Evolutionary conservation across 2,329 filamentous ascomycete species (phyloP).

Genomic region (Verticillium albo-atrum): DNA sequence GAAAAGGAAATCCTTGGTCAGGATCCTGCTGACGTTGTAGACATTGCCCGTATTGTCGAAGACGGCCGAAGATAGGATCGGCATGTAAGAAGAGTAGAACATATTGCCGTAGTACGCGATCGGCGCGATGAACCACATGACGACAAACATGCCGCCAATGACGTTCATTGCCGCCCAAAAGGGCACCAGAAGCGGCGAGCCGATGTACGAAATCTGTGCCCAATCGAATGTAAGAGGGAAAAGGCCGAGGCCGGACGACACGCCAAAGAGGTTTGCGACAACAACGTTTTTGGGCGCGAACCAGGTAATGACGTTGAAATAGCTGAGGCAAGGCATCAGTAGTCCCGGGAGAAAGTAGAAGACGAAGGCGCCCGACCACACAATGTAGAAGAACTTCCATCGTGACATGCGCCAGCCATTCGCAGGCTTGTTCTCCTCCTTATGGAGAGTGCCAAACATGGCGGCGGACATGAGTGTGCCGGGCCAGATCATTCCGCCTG

Average conservation of each 20-base stretch:
- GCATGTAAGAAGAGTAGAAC: conserved; percentile 79
- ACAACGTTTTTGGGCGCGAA: conserved; percentile 84
- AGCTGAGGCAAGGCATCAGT: conserved; percentile 77
- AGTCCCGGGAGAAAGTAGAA: conserved; percentile 87
- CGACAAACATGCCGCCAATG: conserved; percentile 70
- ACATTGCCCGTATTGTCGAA: conserved; percentile 79
- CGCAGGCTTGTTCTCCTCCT: conserved; percentile 74
- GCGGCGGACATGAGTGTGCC: conserved; percentile 82
- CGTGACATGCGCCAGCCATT: conserved; percentile 79
- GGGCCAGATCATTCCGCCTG: conserved; percentile 89
- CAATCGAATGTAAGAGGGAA: conserved; percentile 89
- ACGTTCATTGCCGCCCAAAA: conserved; percentile 88
- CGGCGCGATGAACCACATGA: conserved; percentile 82
- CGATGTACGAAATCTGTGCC: conserved; percentile 86
- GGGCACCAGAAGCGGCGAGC: conserved; percentile 76
- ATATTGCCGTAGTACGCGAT: conserved; percentile 77
- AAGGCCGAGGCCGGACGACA: conserved; percentile 76
- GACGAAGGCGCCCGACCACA: conserved; percentile 65
- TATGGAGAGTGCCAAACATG: conserved; percentile 85
- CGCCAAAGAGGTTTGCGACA: conserved; percentile 79
- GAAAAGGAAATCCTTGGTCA: conserved; percentile 74
- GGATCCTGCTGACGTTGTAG: conserved; percentile 77
- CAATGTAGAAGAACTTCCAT: conserved; percentile 77
- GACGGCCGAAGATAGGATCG: conserved; percentile 77
- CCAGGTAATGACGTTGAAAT: conserved; percentile 88